Evolutionary conservation across 106 monocot species (phyloP), one percentile per base, ranked within the genome.

Genomic region (Platanthera zijinensis): DNA sequence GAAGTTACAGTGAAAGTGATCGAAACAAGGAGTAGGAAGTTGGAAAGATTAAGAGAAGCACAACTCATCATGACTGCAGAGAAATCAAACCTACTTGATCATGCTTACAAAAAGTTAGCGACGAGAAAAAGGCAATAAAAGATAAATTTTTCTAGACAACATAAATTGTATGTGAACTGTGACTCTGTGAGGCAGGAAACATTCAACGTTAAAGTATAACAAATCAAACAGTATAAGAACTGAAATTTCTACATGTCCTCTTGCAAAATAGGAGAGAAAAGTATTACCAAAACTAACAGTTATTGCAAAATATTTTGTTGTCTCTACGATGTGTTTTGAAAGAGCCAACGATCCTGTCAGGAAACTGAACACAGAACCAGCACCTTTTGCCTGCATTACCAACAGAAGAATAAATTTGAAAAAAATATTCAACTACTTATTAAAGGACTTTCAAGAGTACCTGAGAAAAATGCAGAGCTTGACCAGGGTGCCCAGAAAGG

Each of bases 341-440:
- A 99, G 94, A 81, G 86, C 79, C 32, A 94, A 53, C 10, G 92
- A 99, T 61, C 94, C 94, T 1, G 99, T 99, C 76, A 85, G 82
- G 82, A 99, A 92, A 79, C 99, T 99, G 8, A 99, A 81, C 11
- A 99, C 94, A 51, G 99, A 94, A 50, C 99, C 99, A 73, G 99
- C 99, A 76, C 99, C 99, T 64, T 90, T 94, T 71, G 99, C 99
- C 99, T 99, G 86, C 53, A 78, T 81, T 61, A 18, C 22, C 10
- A 61, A 14, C 71, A 4, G 45, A 30, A 76, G 6, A 51, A 52
- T 15, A 6, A 8, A 45, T 47, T 49, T 50, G 18, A 5, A 39
- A 45, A 25, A 51, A 30, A 13, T 15, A 50, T 75, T 49, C 5
- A 21, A 39, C 18, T 62, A 39, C 22, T 28, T 21, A 50, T 18